Evolutionary conservation across 176 grass and related monocot genomes (phyloP).

Genomic region (Triticum dicoccoides): DNA sequence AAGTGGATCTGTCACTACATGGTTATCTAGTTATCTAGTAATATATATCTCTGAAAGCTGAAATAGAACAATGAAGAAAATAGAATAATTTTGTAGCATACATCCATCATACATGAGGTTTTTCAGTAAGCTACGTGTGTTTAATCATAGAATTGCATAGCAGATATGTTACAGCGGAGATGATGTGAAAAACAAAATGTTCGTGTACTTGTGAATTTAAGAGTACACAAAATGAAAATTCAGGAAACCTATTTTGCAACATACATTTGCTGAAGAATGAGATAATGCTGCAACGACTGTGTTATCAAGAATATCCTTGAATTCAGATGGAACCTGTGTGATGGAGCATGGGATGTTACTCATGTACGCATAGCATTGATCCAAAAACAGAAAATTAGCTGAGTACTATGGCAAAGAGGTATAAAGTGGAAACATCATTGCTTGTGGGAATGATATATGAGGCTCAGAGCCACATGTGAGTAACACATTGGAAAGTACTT

Average conservation of each 20-base stretch:
- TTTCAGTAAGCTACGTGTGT: background rate
- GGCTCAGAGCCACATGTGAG: background rate
- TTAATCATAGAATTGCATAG: background rate
- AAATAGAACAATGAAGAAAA: slow-evolving; percentile 14
- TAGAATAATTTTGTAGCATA: background rate
- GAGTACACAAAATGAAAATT: slow-evolving; percentile 20
- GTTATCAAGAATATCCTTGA: slow-evolving; percentile 95
- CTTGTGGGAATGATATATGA: background rate
- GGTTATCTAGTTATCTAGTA: background rate
- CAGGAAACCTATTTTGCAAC: slow-evolving; percentile 7
- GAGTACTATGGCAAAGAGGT: background rate
- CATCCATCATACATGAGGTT: background rate
- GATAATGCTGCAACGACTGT: slow-evolving; percentile 85
- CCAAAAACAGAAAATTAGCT: slow-evolving; percentile 5
- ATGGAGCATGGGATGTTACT: slow-evolving; percentile 24
- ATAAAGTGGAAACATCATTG: background rate
- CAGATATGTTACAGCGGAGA: slow-evolving; percentile 1
- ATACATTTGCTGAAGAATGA: slow-evolving; percentile 94
- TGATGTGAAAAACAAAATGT: background rate
- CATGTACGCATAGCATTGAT: slow-evolving; percentile 24
- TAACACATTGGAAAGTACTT: background rate
- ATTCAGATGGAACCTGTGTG: slow-evolving; percentile 82
- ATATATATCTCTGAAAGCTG: background rate
- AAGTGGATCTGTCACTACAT: slow-evolving; percentile 17
- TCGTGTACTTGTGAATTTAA: background rate